These are phyloP conservation scores for Arthrobotrys iridis DNA, from an alignment of 2,329 filamentous ascomycete genomes.

Conservation along the genomic window DNA sequence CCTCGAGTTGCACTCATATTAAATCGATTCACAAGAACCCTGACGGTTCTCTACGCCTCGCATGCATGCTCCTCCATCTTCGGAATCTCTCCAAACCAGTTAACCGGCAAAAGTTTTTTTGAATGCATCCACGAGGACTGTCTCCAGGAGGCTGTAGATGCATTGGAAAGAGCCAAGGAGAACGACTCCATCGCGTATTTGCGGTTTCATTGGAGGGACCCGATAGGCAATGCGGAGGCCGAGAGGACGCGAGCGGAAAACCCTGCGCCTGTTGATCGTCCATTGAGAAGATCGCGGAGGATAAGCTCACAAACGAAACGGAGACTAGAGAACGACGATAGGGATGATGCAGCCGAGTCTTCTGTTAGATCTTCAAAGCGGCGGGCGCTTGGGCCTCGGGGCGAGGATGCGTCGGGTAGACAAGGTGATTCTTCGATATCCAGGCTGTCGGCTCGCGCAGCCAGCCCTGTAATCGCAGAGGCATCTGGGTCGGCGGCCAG, in stretches of 20 bases:
- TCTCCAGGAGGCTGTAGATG: conserved; percentile 77
- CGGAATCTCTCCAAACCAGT: conserved; percentile 74
- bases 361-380: conserved; percentile 64
- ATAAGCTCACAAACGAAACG: conserved; percentile 61
- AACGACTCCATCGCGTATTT: conserved; percentile 92
- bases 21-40: conserved; percentile 83
- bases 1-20: conserved; percentile 84
- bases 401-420: conserved; percentile 55
- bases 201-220: conserved; percentile 84
- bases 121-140: conserved; percentile 84
- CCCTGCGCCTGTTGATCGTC: conserved; percentile 54
- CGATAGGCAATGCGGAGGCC: conserved; percentile 63
- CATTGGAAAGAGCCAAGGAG: conserved; percentile 83
- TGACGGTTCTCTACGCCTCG: conserved; percentile 88
- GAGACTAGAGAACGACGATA: conserved; percentile 66
- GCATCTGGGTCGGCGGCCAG: neutral
- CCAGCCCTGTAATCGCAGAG: conserved; percentile 12
- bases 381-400: conserved; percentile 52
- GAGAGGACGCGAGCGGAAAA: conserved; percentile 57
- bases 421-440: conserved; percentile 59
- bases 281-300: conserved; percentile 64
- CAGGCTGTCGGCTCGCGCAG: neutral
- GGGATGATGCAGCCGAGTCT: conserved; percentile 59
- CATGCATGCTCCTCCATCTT: conserved; percentile 79
- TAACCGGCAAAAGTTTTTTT: conserved; percentile 84